Conservation (phyloP, 1,139 yeast species). For the Kurtzmaniella natalensis region DNA sequence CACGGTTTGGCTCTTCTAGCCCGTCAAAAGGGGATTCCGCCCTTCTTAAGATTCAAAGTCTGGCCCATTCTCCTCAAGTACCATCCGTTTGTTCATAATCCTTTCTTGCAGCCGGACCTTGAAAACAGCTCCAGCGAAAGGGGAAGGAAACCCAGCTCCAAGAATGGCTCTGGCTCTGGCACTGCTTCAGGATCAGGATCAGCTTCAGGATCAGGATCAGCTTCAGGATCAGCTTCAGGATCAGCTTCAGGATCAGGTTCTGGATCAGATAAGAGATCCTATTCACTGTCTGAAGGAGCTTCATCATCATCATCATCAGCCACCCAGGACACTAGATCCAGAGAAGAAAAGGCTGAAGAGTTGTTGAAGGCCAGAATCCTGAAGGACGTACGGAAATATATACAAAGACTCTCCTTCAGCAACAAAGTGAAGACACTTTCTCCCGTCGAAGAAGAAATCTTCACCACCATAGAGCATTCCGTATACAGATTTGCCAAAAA, state of each 20-base stretch:
- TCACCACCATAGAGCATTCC: conserved; percentile 56
- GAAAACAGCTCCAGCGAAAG: conserved; percentile 12
- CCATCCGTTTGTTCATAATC: conserved; percentile 81
- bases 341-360: conserved; percentile 16
- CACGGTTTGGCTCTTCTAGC: conserved; percentile 76
- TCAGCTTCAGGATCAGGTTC: background rate
- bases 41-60: conserved; percentile 66
- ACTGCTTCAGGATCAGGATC: background rate
- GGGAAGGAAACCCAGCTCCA: conserved; percentile 6
- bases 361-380: conserved; percentile 33
- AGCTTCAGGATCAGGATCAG: background rate
- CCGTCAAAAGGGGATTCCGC: conserved; percentile 82
- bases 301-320: background rate
- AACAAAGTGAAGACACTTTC: conserved; percentile 15
- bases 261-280: too few relatives aligned
- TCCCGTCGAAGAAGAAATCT: conserved; percentile 47
- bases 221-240: background rate
- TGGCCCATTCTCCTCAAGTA: conserved; percentile 82
- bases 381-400: conserved; percentile 51
- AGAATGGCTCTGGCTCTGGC: background rate
- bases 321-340: conserved; percentile 4
- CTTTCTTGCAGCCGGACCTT: conserved; percentile 60
- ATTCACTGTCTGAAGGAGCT: background rate
- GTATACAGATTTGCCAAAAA: conserved; percentile 60
- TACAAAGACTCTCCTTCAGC: conserved; percentile 37